Base-by-base conservation (phyloP, 192 early-diverging fungal genomes). In the Neocallimastix lanati region DNA sequence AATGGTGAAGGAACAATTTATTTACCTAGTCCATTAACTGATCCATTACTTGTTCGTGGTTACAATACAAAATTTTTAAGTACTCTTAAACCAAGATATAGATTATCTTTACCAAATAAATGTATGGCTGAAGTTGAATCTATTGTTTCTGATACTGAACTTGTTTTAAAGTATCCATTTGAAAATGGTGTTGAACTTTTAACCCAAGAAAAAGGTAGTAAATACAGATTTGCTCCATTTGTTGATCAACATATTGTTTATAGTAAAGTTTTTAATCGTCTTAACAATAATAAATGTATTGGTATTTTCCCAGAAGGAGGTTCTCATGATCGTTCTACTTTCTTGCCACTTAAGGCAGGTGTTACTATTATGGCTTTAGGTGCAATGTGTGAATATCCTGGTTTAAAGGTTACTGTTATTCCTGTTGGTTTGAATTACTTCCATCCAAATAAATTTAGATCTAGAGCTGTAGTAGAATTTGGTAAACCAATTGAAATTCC, bases 291-390 rank as follows among this genome's bases (percentile, higher is more conserved):
- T 78, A 86, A 85, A 28, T 95, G 94, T 82, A 92, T 99, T 12
- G 95, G 95, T 21, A 99, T 99, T 80, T 99, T 99, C 85, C 98
- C 98, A 12, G 98, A 98, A 80, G 96, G 98, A 76, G 98, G 98
- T 18, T 94, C 92, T 82, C 98, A 99, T 86, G 98, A 99, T 85
- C 93, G 96, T 78, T 89, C 94, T 9, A 93, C 97, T 81, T 93
- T 99, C 89, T 84, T 99, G 78, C 98, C 98, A 29, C 86, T 99
- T 77, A 99, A 98, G 90, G 93, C 90, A 29, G 90, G 90, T 37
- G 85, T 86, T 58, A 79, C 85, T 4, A 84, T 35, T 87, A 94
- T 95, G 93, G 93, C 93, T 12, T 86, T 99, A 13, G 94, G 93
- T 50, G 95, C 97, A 28, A 93, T 97, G 88, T 92, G 88, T 16